phyloP scores from a whole-genome alignment of 331 rosid genomes.

The Rosa hybrid region DNA sequence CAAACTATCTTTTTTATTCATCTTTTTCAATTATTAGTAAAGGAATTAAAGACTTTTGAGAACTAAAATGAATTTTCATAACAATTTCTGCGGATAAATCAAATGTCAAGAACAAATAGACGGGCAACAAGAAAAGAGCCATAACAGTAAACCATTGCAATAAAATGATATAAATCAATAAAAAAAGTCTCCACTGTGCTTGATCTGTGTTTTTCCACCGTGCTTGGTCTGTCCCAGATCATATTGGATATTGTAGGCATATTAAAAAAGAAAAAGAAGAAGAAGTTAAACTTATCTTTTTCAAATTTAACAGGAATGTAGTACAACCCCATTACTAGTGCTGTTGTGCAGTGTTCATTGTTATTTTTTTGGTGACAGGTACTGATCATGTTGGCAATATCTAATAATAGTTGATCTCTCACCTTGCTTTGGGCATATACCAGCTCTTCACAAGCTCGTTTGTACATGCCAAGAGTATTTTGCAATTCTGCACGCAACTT shows the following conservation, averaged over 20 bases:
- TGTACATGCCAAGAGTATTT: constrained; percentile 72
- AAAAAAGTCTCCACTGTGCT: constrained; percentile 17
- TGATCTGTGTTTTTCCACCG: constrained; percentile 10
- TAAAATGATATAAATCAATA: constrained; percentile 18
- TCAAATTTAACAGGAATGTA: not conserved
- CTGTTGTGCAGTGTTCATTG: not conserved
- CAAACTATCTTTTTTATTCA: too few species aligned
- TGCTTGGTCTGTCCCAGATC: constrained; percentile 23
- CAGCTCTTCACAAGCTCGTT: constrained; percentile 73
- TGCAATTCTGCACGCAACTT: constrained; percentile 72
- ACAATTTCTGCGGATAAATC: not conserved
- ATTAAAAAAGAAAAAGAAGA: too few species aligned
- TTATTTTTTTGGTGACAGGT: not conserved
- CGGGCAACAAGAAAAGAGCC: constrained; percentile 25
- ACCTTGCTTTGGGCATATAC: constrained; percentile 77
- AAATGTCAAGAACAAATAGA: not conserved
- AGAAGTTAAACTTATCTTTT: not conserved
- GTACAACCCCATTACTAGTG: not conserved
- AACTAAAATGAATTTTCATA: not conserved
- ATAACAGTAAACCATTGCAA: constrained; percentile 17
- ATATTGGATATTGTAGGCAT: constrained; percentile 5
- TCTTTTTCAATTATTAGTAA: not conserved
- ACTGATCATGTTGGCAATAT: constrained; percentile 6
- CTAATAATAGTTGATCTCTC: constrained; percentile 27
- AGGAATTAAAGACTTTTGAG: not conserved